Evolutionary conservation across 495 filamentous ascomycete species (phyloP).

Genomic region (Aspergillus diversus): DNA sequence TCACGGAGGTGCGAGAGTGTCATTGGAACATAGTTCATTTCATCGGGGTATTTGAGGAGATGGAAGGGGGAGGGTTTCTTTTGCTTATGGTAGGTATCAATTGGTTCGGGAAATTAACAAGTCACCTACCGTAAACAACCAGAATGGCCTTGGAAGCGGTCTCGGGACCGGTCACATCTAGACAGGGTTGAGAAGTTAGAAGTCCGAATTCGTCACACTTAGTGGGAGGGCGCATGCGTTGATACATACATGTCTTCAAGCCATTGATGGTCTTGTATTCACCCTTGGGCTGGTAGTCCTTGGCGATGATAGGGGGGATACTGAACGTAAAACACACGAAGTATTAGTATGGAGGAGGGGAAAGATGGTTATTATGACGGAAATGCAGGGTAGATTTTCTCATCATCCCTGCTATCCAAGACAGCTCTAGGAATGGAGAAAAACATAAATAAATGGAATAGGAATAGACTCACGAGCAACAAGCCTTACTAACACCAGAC

Average conservation of each 20-base stretch:
- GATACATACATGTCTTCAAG: conserved; percentile 59
- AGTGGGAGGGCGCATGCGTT: too few species aligned
- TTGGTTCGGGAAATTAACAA: too few species aligned
- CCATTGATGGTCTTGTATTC: conserved; percentile 63
- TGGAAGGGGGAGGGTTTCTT: background rate
- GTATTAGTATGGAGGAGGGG: background rate
- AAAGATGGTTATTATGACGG: background rate
- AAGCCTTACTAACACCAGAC: conserved; percentile 54
- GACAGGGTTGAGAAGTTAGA: conserved; percentile 11
- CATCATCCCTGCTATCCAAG: background rate
- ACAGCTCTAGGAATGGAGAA: background rate
- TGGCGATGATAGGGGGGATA: conserved; percentile 58
- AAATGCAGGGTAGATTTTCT: too few species aligned
- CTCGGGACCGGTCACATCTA: conserved; percentile 58
- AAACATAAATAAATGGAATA: background rate
- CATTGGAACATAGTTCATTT: background rate
- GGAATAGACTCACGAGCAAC: conserved; percentile 46
- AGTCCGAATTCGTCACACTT: too few species aligned
- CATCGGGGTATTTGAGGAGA: background rate
- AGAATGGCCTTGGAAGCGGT: conserved; percentile 57
- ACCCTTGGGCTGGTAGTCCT: conserved; percentile 63
- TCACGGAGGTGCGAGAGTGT: too few species aligned
- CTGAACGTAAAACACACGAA: conserved; percentile 19
- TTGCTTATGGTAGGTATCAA: too few species aligned
- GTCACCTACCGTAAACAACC: conserved; percentile 51